Conservation (phyloP, 176 grass and related monocot genomes). For the Eremochloa ophiuroides region DNA sequence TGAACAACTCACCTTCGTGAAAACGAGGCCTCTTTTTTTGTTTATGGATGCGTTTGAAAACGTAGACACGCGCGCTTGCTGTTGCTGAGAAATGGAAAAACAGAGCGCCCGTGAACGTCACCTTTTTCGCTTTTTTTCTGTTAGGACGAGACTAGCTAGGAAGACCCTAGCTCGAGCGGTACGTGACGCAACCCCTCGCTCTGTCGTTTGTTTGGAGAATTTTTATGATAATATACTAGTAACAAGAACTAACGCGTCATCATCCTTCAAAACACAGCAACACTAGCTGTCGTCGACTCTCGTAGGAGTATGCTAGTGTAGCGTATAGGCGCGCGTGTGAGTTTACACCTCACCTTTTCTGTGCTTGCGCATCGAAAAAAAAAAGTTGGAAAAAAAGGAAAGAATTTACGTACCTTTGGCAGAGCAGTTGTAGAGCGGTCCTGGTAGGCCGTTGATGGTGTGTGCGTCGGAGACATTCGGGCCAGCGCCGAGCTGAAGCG, state of each 20-base stretch:
- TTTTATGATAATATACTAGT: not conserved
- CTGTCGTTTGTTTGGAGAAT: not conserved
- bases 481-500: slow-evolving; percentile 22
- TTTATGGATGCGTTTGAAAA: not conserved
- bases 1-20: slow-evolving; percentile 5
- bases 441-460: slow-evolving; percentile 66
- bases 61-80: not conserved
- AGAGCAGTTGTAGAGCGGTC: slow-evolving; percentile 56
- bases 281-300: not conserved
- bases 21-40: not conserved
- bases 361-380: not conserved
- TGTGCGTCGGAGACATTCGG: slow-evolving; percentile 62
- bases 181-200: not conserved
- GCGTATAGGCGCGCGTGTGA: not conserved
- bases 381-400: not conserved
- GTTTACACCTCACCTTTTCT: no score
- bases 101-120: not conserved
- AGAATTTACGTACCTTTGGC: slow-evolving; percentile 25
- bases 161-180: not conserved
- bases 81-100: not conserved
- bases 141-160: not conserved
- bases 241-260: not conserved
- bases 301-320: no score
- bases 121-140: not conserved
- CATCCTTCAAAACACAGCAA: not conserved